phyloP scores from a whole-genome alignment of 495 filamentous ascomycete species.

The Xylaria intraflava region DNA sequence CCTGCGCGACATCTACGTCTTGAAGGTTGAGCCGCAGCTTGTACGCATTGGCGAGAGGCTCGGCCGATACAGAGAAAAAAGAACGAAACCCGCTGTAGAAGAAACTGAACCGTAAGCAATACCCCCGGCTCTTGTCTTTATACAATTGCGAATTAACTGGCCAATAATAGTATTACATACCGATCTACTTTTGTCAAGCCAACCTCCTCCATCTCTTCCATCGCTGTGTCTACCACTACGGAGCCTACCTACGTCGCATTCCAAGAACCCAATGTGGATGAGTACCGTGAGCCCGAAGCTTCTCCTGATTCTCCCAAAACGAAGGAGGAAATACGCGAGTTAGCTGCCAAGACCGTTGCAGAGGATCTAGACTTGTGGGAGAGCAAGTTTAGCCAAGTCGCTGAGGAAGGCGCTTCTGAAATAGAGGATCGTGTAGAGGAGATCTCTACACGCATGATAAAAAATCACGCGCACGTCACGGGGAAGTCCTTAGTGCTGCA shows the following conservation, averaged over 20 bases:
- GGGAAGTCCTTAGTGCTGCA: slow-evolving; percentile 62
- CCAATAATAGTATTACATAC: neutral
- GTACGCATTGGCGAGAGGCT: slow-evolving; percentile 85
- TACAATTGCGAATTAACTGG: slow-evolving; percentile 8
- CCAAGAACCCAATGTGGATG: neutral
- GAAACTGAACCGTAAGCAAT: slow-evolving; percentile 19
- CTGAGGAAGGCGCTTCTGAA: slow-evolving; percentile 70
- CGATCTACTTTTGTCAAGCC: slow-evolving; percentile 35
- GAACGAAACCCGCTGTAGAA: slow-evolving; percentile 9
- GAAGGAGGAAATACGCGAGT: slow-evolving; percentile 37
- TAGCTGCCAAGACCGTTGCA: slow-evolving; percentile 58
- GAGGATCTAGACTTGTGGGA: slow-evolving; percentile 79
- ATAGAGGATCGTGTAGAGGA: slow-evolving; percentile 68
- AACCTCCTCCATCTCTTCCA: slow-evolving; percentile 21
- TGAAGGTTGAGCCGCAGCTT: slow-evolving; percentile 93
- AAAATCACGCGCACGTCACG: slow-evolving; percentile 38
- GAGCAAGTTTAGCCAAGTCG: slow-evolving; percentile 73
- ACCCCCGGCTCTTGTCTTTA: slow-evolving; percentile 10
- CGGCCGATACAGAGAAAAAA: slow-evolving; percentile 57
- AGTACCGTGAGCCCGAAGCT: neutral
- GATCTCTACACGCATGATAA: slow-evolving; percentile 51
- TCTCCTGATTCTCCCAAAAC: slow-evolving; percentile 10
- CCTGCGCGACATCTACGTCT: slow-evolving; percentile 68
- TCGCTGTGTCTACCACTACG: slow-evolving; percentile 2
- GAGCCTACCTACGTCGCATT: slow-evolving; percentile 3